Base-by-base conservation (phyloP, 1,284 basidiomycete genomes). In the Trametes pubescens region DNA sequence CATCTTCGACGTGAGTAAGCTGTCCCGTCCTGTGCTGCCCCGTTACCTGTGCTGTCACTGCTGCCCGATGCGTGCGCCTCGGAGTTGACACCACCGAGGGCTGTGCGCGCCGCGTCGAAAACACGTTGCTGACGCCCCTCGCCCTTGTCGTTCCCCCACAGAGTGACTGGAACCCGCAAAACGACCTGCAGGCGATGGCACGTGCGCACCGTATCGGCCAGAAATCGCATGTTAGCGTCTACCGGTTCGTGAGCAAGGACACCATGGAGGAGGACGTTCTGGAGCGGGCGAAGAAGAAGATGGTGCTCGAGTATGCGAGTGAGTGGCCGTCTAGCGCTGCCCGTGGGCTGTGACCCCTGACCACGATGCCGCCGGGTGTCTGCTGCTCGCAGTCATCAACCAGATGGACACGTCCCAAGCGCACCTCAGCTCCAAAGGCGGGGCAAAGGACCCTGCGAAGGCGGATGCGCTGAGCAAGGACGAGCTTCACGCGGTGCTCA, bases 241-340 rank as follows among this genome's bases (percentile, higher is more conserved):
- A 98, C 79, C 92, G 97, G 47, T 93, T 99, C 75, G 95, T 99
- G 73, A 97, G 95, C 74, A 99, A 99, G 81, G 97, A 98, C 75
- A 99, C 97, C 16, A 96, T 99, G 85, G 98, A 99, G 78, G 98
- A 99, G 79, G 97, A 99, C 74, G 94, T 99, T 26, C 86, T 99
- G 46, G 97, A 99, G 80, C 88, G 96, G 48, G 98, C 98, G 21
- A 97, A 98, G 86, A 93, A 96, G 82, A 99, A 99, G 84, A 99
- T 99, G 97, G 95, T 99, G 60, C 83, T 99, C 70, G 98, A 99
- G 79, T 99, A 99, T 82, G 98, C 97, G 57, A 99, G 95, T 96
- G 77, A 77, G 94, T 90, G 59, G 47, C 22, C 52, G 29, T 32
- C 40, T 13, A 32, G 56, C 56, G 9, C 46, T 49, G 44, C 13